Evolutionary conservation across 1,284 basidiomycete genomes (phyloP).

Genomic region (Ustilago lituana): DNA sequence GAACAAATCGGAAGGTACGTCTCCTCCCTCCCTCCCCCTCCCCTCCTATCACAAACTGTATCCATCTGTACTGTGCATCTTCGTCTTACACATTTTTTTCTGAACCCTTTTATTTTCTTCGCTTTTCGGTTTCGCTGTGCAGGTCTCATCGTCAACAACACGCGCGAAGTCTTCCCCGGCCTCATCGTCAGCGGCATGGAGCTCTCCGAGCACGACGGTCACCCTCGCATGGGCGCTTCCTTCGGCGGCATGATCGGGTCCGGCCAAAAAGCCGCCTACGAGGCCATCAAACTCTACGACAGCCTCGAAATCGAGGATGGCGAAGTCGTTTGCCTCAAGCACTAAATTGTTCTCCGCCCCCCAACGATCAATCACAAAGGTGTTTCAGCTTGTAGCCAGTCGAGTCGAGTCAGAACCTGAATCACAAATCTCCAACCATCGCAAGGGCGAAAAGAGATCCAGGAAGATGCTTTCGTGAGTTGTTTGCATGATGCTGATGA

Average conservation of each 20-base stretch:
- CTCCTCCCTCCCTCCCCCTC: background rate
- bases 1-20: conserved; percentile 57
- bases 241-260: conserved; percentile 84
- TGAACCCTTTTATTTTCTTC: background rate
- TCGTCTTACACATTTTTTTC: background rate
- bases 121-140: background rate
- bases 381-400: too few relatives aligned
- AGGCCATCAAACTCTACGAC: conserved; percentile 76
- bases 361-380: too few relatives aligned
- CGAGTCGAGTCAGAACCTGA: too few relatives aligned
- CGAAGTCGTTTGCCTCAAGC: conserved; percentile 69
- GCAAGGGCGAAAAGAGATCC: too few relatives aligned
- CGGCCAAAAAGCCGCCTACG: conserved; percentile 80
- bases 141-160: conserved; percentile 70
- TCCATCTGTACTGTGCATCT: too few relatives aligned
- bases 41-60: too few relatives aligned
- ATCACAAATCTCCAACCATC: too few relatives aligned
- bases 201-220: conserved; percentile 82
- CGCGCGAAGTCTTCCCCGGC: conserved; percentile 81
- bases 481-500: too few relatives aligned
- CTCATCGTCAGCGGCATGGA: conserved; percentile 82
- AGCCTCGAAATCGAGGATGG: conserved; percentile 74
- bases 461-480: too few relatives aligned
- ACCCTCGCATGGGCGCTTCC: conserved; percentile 73
- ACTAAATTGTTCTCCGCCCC: conserved; percentile 6